Evolutionary conservation across 352 stramenopile species (phyloP), one percentile per base, ranked within the genome.

Genomic region (Pythium periplocum): DNA sequence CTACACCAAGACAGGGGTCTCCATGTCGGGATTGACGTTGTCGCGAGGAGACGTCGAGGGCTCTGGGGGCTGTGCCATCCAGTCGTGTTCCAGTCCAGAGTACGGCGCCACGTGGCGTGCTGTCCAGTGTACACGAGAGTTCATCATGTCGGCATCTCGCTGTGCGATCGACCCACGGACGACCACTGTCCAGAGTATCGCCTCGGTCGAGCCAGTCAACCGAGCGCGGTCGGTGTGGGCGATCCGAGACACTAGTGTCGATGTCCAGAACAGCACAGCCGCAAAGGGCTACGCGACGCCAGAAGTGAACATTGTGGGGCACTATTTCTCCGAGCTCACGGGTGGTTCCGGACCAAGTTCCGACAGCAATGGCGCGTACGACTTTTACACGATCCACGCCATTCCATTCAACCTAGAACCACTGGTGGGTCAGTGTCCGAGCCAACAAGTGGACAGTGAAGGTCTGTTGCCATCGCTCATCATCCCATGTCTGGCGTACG

Each of bases 331-430:
- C 11, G 34, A 47, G 33, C 40, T 48, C 46, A 6, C 48, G 30
- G 17, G 17, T 26, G 17, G 17, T 26, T 26, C 17, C 17, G 17
- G 17, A 26, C 17, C 17, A 26, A 26, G 17, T 26, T 26, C 17
- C 17, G 17, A 26, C 17, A 26, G 17, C 17, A 26, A 26, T 26
- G 17, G 17, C 17, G 17, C 17, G 17, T 26, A 26, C 26, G 43
- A 32, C 7, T 37, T 51, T 30, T 51, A 37, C 45, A 38, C 60
- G 2, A 68, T 68, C 50, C 60, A 68, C 41, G 60, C 60, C 0
- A 50, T 68, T 34, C 40, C 60, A 1, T 68, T 63, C n/a, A 53
- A 34, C 30, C 51, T 61, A 31, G 60, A 68, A 37, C 60, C 60
- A 4, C 54, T 52, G 4, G 52, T 68, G 4, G 60, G 60, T 33